Evolutionary conservation across 2,329 filamentous ascomycete species (phyloP).

Genomic region (Didymella segeticola): DNA sequence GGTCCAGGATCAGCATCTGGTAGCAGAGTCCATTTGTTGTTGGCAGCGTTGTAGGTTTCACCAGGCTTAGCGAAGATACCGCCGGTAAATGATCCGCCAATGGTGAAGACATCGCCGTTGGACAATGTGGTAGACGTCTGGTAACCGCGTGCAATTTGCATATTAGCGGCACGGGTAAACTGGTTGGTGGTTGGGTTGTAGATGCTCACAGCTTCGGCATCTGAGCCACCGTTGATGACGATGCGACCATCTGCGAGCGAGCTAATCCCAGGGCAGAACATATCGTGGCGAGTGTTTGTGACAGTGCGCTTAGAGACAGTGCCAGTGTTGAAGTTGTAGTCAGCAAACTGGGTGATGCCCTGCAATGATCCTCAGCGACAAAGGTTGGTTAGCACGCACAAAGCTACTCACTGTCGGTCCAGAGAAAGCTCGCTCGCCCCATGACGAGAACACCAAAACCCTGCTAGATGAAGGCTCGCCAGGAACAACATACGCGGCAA

Average conservation of each 20-base stretch:
- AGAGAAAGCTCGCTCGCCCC: slow-evolving; percentile 1
- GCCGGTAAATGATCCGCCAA: slow-evolving; percentile 28
- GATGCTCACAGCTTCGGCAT: slow-evolving; percentile 23
- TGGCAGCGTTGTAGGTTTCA: slow-evolving; percentile 23
- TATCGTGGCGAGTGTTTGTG: slow-evolving; percentile 28
- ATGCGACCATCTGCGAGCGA: slow-evolving; percentile 23
- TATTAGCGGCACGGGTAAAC: slow-evolving; percentile 22
- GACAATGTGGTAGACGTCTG: slow-evolving; percentile 25
- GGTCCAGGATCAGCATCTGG: slow-evolving; percentile 25
- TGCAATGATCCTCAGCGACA: slow-evolving; percentile 16
- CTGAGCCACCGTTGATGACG: slow-evolving; percentile 27
- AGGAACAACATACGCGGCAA: slow-evolving; percentile 29
- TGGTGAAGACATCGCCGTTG: slow-evolving; percentile 29
- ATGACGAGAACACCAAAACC: slow-evolving; percentile 29
- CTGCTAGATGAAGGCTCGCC: slow-evolving; percentile 25
- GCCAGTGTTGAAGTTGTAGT: slow-evolving; percentile 23
- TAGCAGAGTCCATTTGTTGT: slow-evolving; percentile 23
- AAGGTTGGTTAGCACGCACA: slow-evolving; percentile 2
- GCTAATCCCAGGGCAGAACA: slow-evolving; percentile 33
- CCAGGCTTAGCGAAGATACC: slow-evolving; percentile 21
- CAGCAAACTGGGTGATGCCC: slow-evolving; percentile 30
- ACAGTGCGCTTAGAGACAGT: slow-evolving; percentile 23
- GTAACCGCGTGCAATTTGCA: slow-evolving; percentile 27
- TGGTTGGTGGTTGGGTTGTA: slow-evolving; percentile 23
- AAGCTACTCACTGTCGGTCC: background rate